Evolutionary conservation across 2,329 filamentous ascomycete species (phyloP).

Genomic region (Cercospora janseana): DNA sequence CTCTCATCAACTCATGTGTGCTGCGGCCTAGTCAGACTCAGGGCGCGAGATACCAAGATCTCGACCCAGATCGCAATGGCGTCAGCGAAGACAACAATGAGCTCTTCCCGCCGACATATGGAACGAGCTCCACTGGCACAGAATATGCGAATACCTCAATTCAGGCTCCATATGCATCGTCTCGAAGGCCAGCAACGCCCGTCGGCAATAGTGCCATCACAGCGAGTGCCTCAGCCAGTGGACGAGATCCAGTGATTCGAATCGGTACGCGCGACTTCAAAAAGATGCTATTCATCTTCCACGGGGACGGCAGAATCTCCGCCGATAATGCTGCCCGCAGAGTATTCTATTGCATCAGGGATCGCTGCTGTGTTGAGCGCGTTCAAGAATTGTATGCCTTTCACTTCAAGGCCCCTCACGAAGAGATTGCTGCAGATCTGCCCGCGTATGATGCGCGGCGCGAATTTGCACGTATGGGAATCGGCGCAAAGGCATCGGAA

Average conservation of each 20-base stretch:
- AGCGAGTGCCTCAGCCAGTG: conserved; percentile 39
- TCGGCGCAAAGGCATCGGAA: conserved; percentile 74
- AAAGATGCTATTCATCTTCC: conserved; percentile 87
- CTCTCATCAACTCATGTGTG: conserved; percentile 79
- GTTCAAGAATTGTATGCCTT: conserved; percentile 93
- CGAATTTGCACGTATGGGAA: conserved; percentile 84
- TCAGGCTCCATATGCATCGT: conserved; percentile 28
- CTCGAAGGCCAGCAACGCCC: conserved; percentile 28
- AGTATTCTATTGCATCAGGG: conserved; percentile 81
- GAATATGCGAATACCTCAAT: conserved; percentile 34
- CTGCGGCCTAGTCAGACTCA: conserved; percentile 58
- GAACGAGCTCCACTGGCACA: conserved; percentile 29
- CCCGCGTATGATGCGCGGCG: conserved; percentile 77
- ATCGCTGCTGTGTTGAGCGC: conserved; percentile 73
- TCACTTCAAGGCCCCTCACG: conserved; percentile 66
- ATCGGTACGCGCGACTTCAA: conserved; percentile 90
- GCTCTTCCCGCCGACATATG: conserved; percentile 34
- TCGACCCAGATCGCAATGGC: conserved; percentile 15
- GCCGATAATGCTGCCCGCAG: conserved; percentile 61
- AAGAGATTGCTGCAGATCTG: conserved; percentile 72
- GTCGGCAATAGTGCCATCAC: conserved; percentile 50
- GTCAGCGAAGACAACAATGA: conserved; percentile 23
- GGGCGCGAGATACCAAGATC: conserved; percentile 12
- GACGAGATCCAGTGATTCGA: conserved; percentile 74
- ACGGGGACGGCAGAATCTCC: conserved; percentile 37